Conservation (phyloP, 2,329 filamentous ascomycete genomes). For the Monosporascus sp. region DNA sequence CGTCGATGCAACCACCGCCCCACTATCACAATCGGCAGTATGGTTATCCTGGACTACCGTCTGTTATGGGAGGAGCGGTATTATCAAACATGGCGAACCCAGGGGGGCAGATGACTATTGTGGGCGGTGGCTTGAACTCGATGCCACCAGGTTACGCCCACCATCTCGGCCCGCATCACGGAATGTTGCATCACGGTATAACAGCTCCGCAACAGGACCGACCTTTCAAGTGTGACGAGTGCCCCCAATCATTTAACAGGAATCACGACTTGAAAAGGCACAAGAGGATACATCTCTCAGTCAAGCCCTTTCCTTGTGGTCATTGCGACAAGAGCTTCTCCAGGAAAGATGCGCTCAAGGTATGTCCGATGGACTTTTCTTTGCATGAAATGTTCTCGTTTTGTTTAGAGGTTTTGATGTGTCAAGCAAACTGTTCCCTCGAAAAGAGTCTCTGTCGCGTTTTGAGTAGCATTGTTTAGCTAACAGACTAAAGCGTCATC, state of each 20-base stretch:
- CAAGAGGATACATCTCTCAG: conserved; percentile 87
- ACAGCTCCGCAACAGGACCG: conserved; percentile 60
- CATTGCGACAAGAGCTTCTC: conserved; percentile 97
- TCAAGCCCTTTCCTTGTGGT: conserved; percentile 90
- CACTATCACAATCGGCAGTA: conserved; percentile 44
- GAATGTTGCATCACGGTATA: conserved; percentile 54
- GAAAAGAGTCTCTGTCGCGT: too few species aligned
- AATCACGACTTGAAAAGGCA: conserved; percentile 96
- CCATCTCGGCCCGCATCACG: conserved; percentile 40
- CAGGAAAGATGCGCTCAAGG: conserved; percentile 93
- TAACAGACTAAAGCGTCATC: conserved; percentile 46
- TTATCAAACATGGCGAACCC: conserved; percentile 77
- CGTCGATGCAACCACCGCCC: conserved; percentile 51
- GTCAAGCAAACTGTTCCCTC: conserved; percentile 19
- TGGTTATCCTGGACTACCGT: conserved; percentile 39
- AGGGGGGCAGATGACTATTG: conserved; percentile 64
- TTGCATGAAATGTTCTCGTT: background rate
- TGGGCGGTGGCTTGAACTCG: conserved; percentile 52
- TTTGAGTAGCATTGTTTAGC: background rate
- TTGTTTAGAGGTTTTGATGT: background rate
- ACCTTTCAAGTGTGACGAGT: conserved; percentile 92
- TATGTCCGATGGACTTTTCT: conserved; percentile 32
- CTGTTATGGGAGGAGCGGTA: conserved; percentile 61
- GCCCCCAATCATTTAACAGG: conserved; percentile 87
- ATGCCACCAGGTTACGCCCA: conserved; percentile 49